Evolutionary conservation across 768 basidiomycete genomes (phyloP).

Genomic region (Pisolithus sp.): DNA sequence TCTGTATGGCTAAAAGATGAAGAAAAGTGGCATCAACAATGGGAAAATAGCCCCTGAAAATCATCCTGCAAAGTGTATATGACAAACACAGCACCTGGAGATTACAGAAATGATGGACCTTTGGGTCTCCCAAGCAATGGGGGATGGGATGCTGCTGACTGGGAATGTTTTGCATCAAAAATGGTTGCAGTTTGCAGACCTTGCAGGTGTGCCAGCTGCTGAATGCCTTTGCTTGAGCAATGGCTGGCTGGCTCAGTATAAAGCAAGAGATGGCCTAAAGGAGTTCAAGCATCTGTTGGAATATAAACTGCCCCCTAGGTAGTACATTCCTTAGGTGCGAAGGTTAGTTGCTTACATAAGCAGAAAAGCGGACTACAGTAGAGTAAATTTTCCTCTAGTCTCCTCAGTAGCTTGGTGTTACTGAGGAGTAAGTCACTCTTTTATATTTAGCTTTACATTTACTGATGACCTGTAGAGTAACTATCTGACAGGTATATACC

Average conservation of each 20-base stretch:
- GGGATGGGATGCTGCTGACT: constrained; percentile 27
- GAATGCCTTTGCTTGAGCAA: constrained; percentile 28
- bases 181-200: constrained; percentile 7
- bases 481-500: no score
- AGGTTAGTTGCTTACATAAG: no score
- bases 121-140: constrained; percentile 35
- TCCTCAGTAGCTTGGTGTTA: no score
- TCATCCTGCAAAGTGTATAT: neutral
- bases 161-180: constrained; percentile 16
- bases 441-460: no score
- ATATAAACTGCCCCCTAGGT: no score
- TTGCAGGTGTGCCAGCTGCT: constrained; percentile 24
- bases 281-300: constrained; percentile 14
- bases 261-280: constrained; percentile 2
- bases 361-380: no score
- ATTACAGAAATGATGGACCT: constrained; percentile 31
- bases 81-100: constrained; percentile 29
- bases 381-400: no score
- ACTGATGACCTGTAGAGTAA: no score
- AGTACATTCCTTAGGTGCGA: no score
- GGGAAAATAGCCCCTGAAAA: neutral
- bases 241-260: constrained; percentile 21
- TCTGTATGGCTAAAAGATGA: constrained; percentile 28
- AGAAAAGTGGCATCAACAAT: neutral
- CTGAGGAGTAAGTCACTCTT: no score